Conservation (phyloP, 495 filamentous ascomycete species). For the Usnea hakonensis region DNA sequence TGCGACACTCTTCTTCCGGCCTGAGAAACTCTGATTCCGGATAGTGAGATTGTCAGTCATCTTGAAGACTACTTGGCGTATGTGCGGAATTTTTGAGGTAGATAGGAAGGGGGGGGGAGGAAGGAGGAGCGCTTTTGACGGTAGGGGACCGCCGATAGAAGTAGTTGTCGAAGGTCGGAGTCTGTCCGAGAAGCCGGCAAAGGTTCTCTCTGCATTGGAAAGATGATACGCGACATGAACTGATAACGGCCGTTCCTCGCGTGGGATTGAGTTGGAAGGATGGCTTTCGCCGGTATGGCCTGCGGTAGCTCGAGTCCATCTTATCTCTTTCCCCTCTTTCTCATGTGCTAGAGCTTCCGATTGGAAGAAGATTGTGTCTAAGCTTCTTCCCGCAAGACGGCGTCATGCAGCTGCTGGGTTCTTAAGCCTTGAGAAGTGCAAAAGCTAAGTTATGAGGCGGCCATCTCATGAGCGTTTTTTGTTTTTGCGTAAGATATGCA, state of each 20-base stretch:
- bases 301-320: background rate
- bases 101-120: background rate
- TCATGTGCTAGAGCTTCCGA: background rate
- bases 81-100: background rate
- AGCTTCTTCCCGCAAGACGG: background rate
- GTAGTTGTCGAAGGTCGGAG: background rate
- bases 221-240: background rate
- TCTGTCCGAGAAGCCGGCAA: background rate
- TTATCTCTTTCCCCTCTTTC: slow-evolving; percentile 15
- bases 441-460: background rate
- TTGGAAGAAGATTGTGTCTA: slow-evolving; percentile 1
- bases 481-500: no score
- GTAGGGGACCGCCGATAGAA: slow-evolving; percentile 3
- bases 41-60: background rate
- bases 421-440: no score
- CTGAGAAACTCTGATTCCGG: slow-evolving; percentile 4
- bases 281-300: background rate
- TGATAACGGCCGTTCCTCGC: background rate
- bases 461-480: background rate
- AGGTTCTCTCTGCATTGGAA: background rate
- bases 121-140: background rate
- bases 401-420: background rate
- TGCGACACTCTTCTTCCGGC: slow-evolving; percentile 27
- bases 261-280: background rate
- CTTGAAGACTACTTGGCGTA: background rate